Conservation (phyloP, 2,329 filamentous ascomycete species). For the Aureobasidium uvarum region DNA sequence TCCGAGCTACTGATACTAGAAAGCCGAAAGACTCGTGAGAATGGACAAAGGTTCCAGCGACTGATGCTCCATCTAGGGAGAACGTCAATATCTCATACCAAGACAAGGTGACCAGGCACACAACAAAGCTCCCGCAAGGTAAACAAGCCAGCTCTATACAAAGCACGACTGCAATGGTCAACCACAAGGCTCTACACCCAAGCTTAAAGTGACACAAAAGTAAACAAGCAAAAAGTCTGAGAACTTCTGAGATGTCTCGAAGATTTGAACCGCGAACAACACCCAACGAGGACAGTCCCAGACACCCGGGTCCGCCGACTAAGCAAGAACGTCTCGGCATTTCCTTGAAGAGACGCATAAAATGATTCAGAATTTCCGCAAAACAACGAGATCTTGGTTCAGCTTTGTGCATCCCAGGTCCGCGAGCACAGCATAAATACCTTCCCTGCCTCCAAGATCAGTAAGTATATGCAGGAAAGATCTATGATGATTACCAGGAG, state of each 20-base stretch:
- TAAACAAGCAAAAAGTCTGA: background rate
- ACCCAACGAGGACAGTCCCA: background rate
- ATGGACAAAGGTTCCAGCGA: too few relatives aligned
- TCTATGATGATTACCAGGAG: conserved; percentile 3
- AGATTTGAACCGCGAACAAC: background rate
- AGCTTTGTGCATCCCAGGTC: background rate
- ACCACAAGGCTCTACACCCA: background rate
- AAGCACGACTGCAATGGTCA: background rate
- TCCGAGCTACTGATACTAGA: too few relatives aligned
- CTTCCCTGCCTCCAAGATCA: background rate
- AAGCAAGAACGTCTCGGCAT: background rate
- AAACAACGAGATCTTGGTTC: background rate
- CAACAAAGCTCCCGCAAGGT: background rate
- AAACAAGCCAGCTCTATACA: background rate
- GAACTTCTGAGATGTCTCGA: background rate
- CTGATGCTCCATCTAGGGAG: too few relatives aligned
- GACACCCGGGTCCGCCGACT: background rate
- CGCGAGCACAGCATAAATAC: background rate
- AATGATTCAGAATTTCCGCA: background rate
- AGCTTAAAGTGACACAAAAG: background rate
- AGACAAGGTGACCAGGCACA: background rate
- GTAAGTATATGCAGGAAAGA: background rate
- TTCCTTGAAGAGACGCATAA: background rate
- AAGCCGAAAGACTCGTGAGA: background rate
- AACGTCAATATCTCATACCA: background rate